Base-by-base conservation (phyloP, 108 stramenopile genomes). In the Skeletonema menzelii region DNA sequence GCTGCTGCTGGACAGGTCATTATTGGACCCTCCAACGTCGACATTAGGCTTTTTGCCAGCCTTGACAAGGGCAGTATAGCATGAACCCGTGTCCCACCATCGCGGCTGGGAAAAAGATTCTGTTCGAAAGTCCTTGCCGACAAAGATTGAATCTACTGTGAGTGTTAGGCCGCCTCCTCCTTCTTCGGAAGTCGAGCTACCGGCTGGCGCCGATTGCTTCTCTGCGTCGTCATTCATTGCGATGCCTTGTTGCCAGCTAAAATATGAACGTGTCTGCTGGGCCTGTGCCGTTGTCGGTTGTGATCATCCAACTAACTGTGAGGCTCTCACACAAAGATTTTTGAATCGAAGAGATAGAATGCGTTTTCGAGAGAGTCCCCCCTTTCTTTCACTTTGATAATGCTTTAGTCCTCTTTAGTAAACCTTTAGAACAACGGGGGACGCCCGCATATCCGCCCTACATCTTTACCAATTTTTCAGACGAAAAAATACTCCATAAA, bases 61-160 rank as follows among this genome's bases (percentile, higher is more conserved):
- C 17, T 67, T 60, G 60, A 79, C 46, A 0, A 79, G 53, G 28
- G 77, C 77, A 27, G 77, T 79, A 71, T 79, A 79, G 37, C 77
- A 79, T 0, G 70, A 72, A 40, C 77, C 77, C 30, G 70, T 72
- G 27, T 71, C 70, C 77, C 77, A 79, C 77, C 77, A 79, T 8
- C 77, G 77, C 19, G 77, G 77, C 27, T 79, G 77, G 1, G 70
- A 72, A 60, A 63, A 79, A 27, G 60, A 63, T 56, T 79, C 77
- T 4, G 77, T 59, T 15, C 77, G 71, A 31, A 79, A 79, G 12
- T 79, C 70, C 30, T 72, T 79, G 59, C 77, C 71, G 19, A 79
- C 77, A n/a, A 79, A 79, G 60, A 79, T 79, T 58, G 77, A 79
- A 13, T 79, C 77, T 12, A 79, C 60, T 27, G 37, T 30, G 10